Base-by-base conservation (phyloP, 192 early-diverging fungal genomes). In the Podochytrium sp. region DNA sequence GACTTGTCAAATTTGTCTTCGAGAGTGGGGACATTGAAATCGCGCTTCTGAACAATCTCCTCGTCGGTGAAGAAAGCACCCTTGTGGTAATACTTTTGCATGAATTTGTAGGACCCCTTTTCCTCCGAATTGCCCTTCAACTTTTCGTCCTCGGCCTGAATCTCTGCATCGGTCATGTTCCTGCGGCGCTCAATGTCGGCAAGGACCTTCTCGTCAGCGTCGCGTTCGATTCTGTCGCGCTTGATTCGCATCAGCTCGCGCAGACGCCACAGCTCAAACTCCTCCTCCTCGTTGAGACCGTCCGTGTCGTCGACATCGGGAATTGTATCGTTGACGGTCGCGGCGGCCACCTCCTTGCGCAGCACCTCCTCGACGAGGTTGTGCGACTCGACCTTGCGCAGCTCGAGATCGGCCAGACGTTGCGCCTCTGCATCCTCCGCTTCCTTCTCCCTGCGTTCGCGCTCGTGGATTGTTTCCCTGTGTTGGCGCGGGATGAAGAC, bases 301-400 rank as follows among this genome's bases (percentile, higher is more conserved):
- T 99, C 97, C 0, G 93, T 95, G 83, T 99, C 97, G 79, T 97
- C 96, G 0, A 95, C 88, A 30, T 89, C 87, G 16, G 80, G 61
- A n/a, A 73, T 65, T 4, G 75, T 75, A 25, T 84, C 81, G 18
- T 78, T 74, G 16, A 83, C 89, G 10, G 72, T 81, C 80, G 90
- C 89, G 67, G 80, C 83, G 30, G 65, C 79, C 7, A 85, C 64
- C 65, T 94, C 90, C 61, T 83, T 80, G 29, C 84, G 83, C 7
- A 94, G 72, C 75, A 90, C 80, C 65, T 94, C 90, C 42, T 88
- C 91, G 20, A 94, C 84, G 40, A 95, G 75, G 58, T 90, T 67
- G 65, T 93, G 91, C 7, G 94, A 93, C 79, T 94, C 91, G 52
- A 84, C 75, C 62, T 90, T 91, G 18, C 91, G 75, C 43, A 87